These are phyloP conservation scores for Neonectria sp. DNA, from an alignment of 2,329 filamentous ascomycete species.

Conservation along the genomic window DNA sequence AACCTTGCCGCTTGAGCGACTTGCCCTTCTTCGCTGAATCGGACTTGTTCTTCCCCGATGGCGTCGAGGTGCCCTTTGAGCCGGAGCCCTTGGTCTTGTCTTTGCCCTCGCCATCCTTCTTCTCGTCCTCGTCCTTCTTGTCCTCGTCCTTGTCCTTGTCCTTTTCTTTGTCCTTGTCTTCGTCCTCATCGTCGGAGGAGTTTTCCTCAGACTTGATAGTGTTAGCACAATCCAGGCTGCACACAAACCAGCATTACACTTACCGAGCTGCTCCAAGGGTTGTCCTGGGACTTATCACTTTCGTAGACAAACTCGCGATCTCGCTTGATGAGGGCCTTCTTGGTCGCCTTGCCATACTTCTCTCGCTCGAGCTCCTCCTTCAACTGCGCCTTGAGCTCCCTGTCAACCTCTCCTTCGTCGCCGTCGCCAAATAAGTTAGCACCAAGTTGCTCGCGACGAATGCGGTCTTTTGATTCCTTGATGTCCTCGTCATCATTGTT, in stretches of 20 bases:
- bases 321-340: slow-evolving; percentile 85
- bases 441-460: slow-evolving; percentile 86
- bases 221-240: slow-evolving; percentile 38
- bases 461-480: slow-evolving; percentile 79
- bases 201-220: slow-evolving; percentile 63
- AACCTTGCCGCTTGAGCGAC: slow-evolving; percentile 86
- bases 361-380: slow-evolving; percentile 79
- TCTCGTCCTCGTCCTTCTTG: slow-evolving; percentile 67
- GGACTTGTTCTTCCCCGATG: slow-evolving; percentile 63
- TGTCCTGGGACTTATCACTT: slow-evolving; percentile 70
- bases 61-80: slow-evolving; percentile 76
- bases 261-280: slow-evolving; percentile 59
- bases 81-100: slow-evolving; percentile 65
- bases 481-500: slow-evolving; percentile 87
- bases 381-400: slow-evolving; percentile 78
- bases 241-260: slow-evolving; percentile 10
- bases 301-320: slow-evolving; percentile 92
- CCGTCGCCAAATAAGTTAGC: slow-evolving; percentile 86
- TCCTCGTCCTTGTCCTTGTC: slow-evolving; percentile 70
- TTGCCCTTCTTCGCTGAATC: slow-evolving; percentile 67
- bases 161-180: slow-evolving; percentile 55
- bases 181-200: slow-evolving; percentile 55
- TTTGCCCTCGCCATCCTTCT: slow-evolving; percentile 69
- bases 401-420: slow-evolving; percentile 80
- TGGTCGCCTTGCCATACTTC: slow-evolving; percentile 81